Evolutionary conservation across 2,329 filamentous ascomycete species (phyloP), one percentile per base, ranked within the genome.

Genomic region (Fusarium scirpi): DNA sequence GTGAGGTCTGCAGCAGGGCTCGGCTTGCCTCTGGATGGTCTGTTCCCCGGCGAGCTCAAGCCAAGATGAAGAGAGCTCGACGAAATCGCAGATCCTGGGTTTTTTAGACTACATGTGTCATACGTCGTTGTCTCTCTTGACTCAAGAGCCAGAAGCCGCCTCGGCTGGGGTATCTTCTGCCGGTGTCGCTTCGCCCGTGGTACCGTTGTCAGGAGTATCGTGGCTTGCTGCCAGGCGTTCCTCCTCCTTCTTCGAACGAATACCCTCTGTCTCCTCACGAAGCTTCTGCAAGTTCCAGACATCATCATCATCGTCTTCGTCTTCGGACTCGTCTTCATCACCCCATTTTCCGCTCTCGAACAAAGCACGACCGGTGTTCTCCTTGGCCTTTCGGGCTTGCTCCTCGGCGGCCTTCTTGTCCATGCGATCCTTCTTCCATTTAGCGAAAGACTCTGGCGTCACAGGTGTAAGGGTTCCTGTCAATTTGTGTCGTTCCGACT

Each of bases 261-360:
- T 78, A 5, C 87, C 89, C 78, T 97, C 93, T 1, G 96, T 99
- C 85, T 98, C 94, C 76, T 86, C 85, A 64, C 96, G 88, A 78
- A 98, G 82, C 65, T 91, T 93, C 75, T 94, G 91, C 74, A 98
- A 81, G 77, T 97, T 97, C 90, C 91, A 98, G 8, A 83, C 65
- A 40, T 69, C 63, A 12, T 89, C 90, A 20, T 89, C 89, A 20
- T 89, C 89, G 16, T 87, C 86, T 6, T 87, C 87, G 5, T 84
- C 85, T 1, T 88, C 89, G 32, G 87, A 87, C 38, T 91, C 90
- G 48, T 88, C 87, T 45, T 88, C 88, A 27, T 88, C 88, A 66
- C 90, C 85, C 95, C 95, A 99, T 80, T 97, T 94, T 76, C 96
- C 96, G 80, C 94, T 96, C 83, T 99, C 96, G 80, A 99, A 99